phyloP scores from a whole-genome alignment of 2,329 filamentous ascomycete genomes.

The Hansfordia pulvinata region DNA sequence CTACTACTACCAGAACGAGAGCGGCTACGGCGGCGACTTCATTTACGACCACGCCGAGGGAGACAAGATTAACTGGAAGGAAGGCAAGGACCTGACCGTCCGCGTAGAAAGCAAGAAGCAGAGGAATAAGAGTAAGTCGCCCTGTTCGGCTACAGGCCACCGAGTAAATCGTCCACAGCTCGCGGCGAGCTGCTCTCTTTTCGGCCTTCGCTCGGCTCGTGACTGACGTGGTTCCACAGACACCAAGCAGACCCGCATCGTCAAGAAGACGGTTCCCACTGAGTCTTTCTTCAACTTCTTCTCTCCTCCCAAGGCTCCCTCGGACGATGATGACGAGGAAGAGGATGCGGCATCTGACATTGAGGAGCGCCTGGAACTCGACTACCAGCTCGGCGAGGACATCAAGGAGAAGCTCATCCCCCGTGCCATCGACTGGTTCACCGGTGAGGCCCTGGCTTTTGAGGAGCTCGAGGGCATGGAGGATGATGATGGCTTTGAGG shows the following conservation, averaged over 20 bases:
- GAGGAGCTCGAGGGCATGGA: constrained; percentile 84
- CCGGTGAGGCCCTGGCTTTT: constrained; percentile 90
- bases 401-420: constrained; percentile 99
- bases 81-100: constrained; percentile 84
- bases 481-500: constrained; percentile 71
- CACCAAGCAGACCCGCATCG: constrained; percentile 97
- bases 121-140: constrained; percentile 83
- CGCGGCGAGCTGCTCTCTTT: no score
- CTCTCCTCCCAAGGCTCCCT: constrained; percentile 79
- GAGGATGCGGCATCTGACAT: constrained; percentile 79
- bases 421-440: constrained; percentile 98
- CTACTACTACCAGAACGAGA: constrained; percentile 98
- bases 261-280: constrained; percentile 97
- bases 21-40: constrained; percentile 95
- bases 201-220: not conserved
- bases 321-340: constrained; percentile 50
- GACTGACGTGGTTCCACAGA: constrained; percentile 36
- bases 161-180: no score
- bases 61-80: constrained; percentile 95
- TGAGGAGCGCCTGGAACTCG: constrained; percentile 92
- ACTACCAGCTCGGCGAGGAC: constrained; percentile 97
- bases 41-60: constrained; percentile 99
- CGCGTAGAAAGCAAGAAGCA: constrained; percentile 98
- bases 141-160: not conserved
- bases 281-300: constrained; percentile 99